Conservation (phyloP, 345 rosid species). For the Brassica rapa region DNA sequence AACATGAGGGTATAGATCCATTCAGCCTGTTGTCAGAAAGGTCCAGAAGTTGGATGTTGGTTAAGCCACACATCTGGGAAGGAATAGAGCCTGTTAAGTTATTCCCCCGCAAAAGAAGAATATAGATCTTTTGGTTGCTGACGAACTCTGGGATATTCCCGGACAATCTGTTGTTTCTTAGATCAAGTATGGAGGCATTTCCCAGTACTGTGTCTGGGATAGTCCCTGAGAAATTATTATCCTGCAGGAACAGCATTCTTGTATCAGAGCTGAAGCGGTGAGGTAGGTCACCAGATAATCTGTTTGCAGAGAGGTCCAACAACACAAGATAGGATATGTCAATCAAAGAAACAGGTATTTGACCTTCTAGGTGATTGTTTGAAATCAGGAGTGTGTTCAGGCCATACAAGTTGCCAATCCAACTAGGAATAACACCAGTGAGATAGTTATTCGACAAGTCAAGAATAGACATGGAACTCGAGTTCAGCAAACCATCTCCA, state of each 20-base stretch:
- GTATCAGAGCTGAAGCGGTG: background rate
- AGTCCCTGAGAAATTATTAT: background rate
- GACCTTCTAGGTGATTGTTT: background rate
- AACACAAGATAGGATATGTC: background rate
- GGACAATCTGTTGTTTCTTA: background rate
- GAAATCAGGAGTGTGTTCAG: background rate
- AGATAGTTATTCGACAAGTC: background rate
- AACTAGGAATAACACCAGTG: background rate
- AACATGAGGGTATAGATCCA: background rate
- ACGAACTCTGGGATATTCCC: background rate
- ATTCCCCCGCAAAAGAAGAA: background rate
- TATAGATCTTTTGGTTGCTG: background rate
- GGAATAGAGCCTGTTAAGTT: background rate
- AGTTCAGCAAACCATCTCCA: constrained; percentile 1
- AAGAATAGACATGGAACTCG: background rate
- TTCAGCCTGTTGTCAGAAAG: background rate
- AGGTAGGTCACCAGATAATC: background rate
- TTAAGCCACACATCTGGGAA: background rate
- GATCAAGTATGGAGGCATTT: background rate
- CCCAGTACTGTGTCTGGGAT: background rate
- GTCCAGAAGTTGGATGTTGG: background rate
- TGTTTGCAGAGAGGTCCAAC: constrained; percentile 2
- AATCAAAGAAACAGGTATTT: background rate
- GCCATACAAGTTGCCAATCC: background rate
- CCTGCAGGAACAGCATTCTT: background rate